These are phyloP conservation scores for Candida maltosa DNA, from an alignment of 805 yeast species.

Conservation along the genomic window DNA sequence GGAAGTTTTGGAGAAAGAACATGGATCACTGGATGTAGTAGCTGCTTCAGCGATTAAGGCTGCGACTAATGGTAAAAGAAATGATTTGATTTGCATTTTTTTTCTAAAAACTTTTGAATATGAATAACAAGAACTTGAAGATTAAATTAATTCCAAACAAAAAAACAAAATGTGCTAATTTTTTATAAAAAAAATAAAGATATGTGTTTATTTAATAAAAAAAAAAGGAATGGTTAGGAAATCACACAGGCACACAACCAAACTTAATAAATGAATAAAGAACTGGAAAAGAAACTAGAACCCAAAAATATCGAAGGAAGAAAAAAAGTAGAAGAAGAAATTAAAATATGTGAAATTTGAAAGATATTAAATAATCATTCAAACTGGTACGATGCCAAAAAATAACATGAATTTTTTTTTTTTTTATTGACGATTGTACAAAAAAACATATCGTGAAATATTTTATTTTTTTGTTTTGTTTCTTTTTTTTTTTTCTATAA, in stretches of 20 bases:
- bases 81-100: constrained; percentile 7
- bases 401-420: too few species aligned
- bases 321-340: too few species aligned
- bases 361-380: background rate
- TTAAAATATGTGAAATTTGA: background rate
- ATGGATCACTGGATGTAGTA: constrained; percentile 13
- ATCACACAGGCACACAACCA: too few species aligned
- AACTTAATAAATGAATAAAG: background rate
- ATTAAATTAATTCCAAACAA: background rate
- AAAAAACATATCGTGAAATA: too few species aligned
- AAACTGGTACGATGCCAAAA: too few species aligned
- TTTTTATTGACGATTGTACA: too few species aligned
- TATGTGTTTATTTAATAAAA: too few species aligned
- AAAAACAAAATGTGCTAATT: background rate
- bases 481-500: too few species aligned
- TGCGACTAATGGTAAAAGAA: constrained; percentile 1
- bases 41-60: constrained; percentile 3
- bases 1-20: constrained; percentile 36
- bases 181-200: background rate
- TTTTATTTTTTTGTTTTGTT: too few species aligned
- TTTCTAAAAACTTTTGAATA: background rate
- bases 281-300: background rate
- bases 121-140: background rate
- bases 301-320: background rate
- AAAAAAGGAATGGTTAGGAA: too few species aligned